These are phyloP conservation scores for Amphichorda felina DNA, from an alignment of 2,329 filamentous ascomycete species.

Conservation along the genomic window DNA sequence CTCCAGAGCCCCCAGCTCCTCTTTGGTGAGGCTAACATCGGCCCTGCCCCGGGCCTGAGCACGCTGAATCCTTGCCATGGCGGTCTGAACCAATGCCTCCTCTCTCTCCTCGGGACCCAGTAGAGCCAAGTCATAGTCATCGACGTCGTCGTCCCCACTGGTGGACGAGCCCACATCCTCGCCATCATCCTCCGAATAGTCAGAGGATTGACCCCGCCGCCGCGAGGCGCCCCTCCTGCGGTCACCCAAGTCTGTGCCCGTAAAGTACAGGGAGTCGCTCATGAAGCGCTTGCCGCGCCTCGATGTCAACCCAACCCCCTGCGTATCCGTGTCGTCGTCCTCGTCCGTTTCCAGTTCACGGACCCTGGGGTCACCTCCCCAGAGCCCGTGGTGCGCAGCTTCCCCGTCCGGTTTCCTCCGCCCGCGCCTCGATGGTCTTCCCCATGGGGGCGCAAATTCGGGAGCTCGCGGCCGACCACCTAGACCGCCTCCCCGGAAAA, in stretches of 20 bases:
- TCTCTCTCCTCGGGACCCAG: conserved; percentile 53
- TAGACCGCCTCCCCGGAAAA: conserved; percentile 99
- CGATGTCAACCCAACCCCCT: conserved; percentile 38
- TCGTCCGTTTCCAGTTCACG: conserved; percentile 58
- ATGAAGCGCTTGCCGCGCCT: conserved; percentile 35
- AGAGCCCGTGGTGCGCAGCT: conserved; percentile 24
- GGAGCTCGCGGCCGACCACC: conserved; percentile 99
- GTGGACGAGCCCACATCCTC: conserved; percentile 21
- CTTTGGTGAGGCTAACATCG: conserved; percentile 68
- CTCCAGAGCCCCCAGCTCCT: conserved; percentile 73
- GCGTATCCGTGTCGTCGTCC: conserved; percentile 41
- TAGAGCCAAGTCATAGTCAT: conserved; percentile 33
- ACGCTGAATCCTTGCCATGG: conserved; percentile 66
- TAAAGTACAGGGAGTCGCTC: conserved; percentile 50
- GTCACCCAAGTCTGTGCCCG: conserved; percentile 44
- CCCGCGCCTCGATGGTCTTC: conserved; percentile 96
- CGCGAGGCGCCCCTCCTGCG: conserved; percentile 9
- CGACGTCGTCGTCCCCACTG: conserved; percentile 10
- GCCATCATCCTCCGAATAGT: not conserved
- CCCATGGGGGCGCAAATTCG: conserved; percentile 85
- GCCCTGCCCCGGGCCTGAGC: conserved; percentile 65
- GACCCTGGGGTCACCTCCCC: conserved; percentile 31
- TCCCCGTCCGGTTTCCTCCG: conserved; percentile 47
- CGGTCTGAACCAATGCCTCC: conserved; percentile 64
- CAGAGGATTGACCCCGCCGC: not conserved